A percentile compares a stretch with the other conserved stretches of the same genome.
phyloP scores from a whole-genome alignment of 2,329 filamentous ascomycete species.

The Exophiala xenobiotica region DNA sequence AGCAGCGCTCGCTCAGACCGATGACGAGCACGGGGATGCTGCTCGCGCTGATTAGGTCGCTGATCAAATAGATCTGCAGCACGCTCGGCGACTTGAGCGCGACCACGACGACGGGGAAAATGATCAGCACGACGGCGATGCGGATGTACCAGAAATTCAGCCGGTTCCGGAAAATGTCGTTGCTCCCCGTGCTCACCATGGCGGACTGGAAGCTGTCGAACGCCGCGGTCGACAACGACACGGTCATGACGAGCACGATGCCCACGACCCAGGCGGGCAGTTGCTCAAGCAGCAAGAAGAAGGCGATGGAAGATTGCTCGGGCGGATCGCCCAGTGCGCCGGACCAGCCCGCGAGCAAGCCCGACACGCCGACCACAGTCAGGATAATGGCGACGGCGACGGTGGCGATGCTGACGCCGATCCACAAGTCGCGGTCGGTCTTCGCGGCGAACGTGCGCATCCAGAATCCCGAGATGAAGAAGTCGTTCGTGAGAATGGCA shows the following conservation, averaged over 20 bases:
- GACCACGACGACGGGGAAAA: conserved; percentile 71
- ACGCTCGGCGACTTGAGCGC: conserved; percentile 72
- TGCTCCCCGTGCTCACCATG: conserved; percentile 81
- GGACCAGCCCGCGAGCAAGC: conserved; percentile 75
- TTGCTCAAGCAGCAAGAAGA: conserved; percentile 71
- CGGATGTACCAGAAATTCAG: conserved; percentile 75
- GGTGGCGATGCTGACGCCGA: conserved; percentile 69
- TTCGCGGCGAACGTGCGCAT: conserved; percentile 76
- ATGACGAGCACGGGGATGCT: conserved; percentile 72
- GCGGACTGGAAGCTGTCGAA: conserved; percentile 80
- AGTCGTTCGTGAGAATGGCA: conserved; percentile 79
- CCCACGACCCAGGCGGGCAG: conserved; percentile 80
- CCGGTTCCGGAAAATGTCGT: conserved; percentile 80
- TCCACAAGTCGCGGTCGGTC: conserved; percentile 73
- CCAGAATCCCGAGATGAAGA: conserved; percentile 84
- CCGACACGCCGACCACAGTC: conserved; percentile 69
- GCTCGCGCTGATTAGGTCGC: conserved; percentile 73
- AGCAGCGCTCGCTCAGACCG: conserved; percentile 64
- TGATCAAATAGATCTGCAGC: conserved; percentile 79
- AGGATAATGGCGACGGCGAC: conserved; percentile 66
- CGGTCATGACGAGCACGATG: conserved; percentile 77
- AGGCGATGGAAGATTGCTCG: conserved; percentile 65
- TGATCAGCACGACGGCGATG: conserved; percentile 66
- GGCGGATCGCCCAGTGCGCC: conserved; percentile 65
- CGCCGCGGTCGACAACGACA: too few species aligned